phyloP scores from a whole-genome alignment of 371 early-diverging fungal genomes.

The Lichtheimia ramosa region DNA sequence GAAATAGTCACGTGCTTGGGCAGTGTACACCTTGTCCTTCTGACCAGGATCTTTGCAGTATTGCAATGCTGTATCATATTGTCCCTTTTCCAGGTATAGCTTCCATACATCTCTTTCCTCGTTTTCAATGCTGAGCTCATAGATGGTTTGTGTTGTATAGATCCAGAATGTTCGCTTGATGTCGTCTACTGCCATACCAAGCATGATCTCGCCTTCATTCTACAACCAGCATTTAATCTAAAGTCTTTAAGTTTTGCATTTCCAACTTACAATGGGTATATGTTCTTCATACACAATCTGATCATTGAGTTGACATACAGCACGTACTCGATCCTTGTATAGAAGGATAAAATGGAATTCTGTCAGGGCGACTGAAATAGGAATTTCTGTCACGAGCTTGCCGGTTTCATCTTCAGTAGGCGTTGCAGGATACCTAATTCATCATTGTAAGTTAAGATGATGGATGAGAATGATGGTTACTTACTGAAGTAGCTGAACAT shows the following conservation, averaged over 20 bases:
- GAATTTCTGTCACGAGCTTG: conserved; percentile 52
- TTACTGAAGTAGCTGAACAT: conserved; percentile 76
- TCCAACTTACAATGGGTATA: conserved; percentile 60
- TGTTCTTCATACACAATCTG: conserved; percentile 81
- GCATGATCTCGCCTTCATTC: conserved; percentile 55
- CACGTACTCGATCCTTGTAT: conserved; percentile 72
- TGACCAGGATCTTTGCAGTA: conserved; percentile 79
- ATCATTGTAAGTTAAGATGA: neutral
- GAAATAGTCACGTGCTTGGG: conserved; percentile 89
- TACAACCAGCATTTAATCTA: conserved; percentile 10
- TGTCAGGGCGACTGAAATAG: conserved; percentile 76
- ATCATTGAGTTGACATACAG: conserved; percentile 77
- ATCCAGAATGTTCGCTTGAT: conserved; percentile 88
- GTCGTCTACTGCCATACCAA: conserved; percentile 73
- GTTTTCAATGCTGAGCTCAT: conserved; percentile 82
- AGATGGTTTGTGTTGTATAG: conserved; percentile 73
- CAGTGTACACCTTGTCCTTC: conserved; percentile 71
- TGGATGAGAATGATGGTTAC: neutral
- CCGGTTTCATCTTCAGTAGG: conserved; percentile 45
- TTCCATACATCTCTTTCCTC: conserved; percentile 95
- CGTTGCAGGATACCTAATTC: conserved; percentile 53
- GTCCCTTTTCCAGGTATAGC: conserved; percentile 71
- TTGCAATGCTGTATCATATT: conserved; percentile 74
- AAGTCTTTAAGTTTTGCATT: neutral
- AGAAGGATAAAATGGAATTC: conserved; percentile 88